These are phyloP conservation scores for Zygosaccharomyces gambellarensis DNA, from an alignment of 805 yeast genomes.

Conservation along the genomic window DNA sequence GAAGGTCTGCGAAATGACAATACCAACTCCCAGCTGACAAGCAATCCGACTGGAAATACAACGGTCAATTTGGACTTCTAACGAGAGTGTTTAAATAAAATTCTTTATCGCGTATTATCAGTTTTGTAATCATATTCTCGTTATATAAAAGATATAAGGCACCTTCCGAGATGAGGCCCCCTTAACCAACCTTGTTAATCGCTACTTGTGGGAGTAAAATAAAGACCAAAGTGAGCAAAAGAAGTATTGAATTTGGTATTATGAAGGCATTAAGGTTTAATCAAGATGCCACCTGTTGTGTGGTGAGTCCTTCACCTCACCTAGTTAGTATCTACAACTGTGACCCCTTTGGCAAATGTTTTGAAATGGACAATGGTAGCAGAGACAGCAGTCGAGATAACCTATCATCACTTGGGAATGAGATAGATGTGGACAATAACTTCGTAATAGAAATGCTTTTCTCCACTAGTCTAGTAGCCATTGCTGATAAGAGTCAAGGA, in stretches of 20 bases:
- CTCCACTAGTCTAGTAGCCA: slow-evolving; percentile 77
- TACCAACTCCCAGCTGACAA: not conserved
- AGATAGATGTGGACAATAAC: slow-evolving; percentile 38
- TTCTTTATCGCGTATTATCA: not conserved
- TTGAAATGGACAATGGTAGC: slow-evolving; percentile 38
- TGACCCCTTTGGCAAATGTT: slow-evolving; percentile 78
- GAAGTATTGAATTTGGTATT: not conserved
- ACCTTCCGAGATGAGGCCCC: not conserved
- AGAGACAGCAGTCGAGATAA: slow-evolving; percentile 4
- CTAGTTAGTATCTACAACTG: slow-evolving; percentile 78
- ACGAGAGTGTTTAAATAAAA: not conserved
- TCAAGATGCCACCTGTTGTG: slow-evolving; percentile 76
- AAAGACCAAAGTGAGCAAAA: not conserved
- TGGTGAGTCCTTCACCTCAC: slow-evolving; percentile 63
- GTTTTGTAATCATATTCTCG: not conserved
- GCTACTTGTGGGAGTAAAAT: not conserved
- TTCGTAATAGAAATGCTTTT: slow-evolving; percentile 81
- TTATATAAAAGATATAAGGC: not conserved
- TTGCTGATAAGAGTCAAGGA: slow-evolving; percentile 70
- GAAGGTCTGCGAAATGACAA: not conserved
- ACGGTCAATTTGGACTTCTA: slow-evolving; percentile 12
- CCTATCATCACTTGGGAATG: not conserved
- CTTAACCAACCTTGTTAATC: not conserved
- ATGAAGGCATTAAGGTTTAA: slow-evolving; percentile 65
- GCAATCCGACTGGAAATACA: slow-evolving; percentile 3